Base-by-base conservation (phyloP, 768 basidiomycete genomes). In the Amanita exitialis region DNA sequence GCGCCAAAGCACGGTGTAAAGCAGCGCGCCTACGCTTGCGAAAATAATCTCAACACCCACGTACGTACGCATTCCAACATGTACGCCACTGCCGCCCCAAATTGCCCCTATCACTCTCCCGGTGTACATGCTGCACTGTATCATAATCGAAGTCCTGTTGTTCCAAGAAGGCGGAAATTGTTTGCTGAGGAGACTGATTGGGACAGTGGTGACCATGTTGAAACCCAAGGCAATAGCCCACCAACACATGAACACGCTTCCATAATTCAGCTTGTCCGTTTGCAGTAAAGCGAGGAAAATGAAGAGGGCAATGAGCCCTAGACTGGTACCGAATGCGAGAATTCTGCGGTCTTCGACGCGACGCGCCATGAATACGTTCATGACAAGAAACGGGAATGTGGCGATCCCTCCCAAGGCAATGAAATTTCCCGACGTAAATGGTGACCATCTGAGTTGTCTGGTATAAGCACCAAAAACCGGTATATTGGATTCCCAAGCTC, bases 171-270 rank as follows among this genome's bases (percentile, higher is more conserved):
- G 70, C 1, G 84, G 83, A 25, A 86, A 69, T 62, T 82, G 83
- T 63, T 87, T 86, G 54, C 78, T 80, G 30, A 86, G 64, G 49
- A 83, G 60, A 52, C 79, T 81, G 54, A 85, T 66, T 32, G 83
- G 85, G 52, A 80, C 78, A 1, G 82, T 86, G 56, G 75, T 81
- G n/a, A 80, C 76, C 12, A 85, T 67, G 62, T 86, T 86, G 69
- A 86, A 86, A 1, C 85, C 85, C 6, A 85, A 69, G 20, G 84
- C 83, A 23, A 84, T 68, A 34, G 76, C 69, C 66, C 76, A 75
- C 80, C 80, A 76, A 53, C 70, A 73, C 5, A 73, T 59, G 49
- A 70, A 71, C 34, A 83, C 57, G 12, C 70, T 71, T 5, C 69
- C 74, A 54, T 78, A 81, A 23, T 63, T 68, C n/a, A 79, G 62